Percentiles rank a stretch among this genome's conserved stretches.
These are phyloP conservation scores for Emericellopsis cladophorae DNA, from an alignment of 2,329 filamentous ascomycete genomes.

Conservation along the genomic window DNA sequence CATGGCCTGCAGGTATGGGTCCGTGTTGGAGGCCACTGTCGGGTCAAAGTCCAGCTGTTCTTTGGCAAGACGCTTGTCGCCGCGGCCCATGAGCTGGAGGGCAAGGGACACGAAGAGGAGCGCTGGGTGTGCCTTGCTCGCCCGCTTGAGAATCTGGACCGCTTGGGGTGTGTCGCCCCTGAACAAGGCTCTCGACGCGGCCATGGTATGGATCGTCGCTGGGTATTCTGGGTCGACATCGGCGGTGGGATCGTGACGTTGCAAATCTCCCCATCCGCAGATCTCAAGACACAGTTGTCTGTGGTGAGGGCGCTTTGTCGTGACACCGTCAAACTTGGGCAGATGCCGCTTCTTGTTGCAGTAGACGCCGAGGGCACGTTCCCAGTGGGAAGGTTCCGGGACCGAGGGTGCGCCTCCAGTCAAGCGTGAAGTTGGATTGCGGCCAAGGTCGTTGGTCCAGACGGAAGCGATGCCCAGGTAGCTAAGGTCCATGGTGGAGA, in stretches of 20 bases:
- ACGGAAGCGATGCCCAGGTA: constrained; percentile 64
- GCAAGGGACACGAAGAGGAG: constrained; percentile 57
- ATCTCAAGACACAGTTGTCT: constrained; percentile 64
- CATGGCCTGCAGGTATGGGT: constrained; percentile 70
- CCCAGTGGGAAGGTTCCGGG: constrained; percentile 42
- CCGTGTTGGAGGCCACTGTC: constrained; percentile 48
- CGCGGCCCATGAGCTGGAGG: constrained; percentile 48
- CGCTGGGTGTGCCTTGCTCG: constrained; percentile 49
- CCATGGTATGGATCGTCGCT: constrained; percentile 55
- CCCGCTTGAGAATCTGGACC: constrained; percentile 55
- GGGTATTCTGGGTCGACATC: constrained; percentile 30
- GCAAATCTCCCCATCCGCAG: constrained; percentile 57
- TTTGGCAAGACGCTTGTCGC: constrained; percentile 27
- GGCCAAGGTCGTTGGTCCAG: constrained; percentile 59
- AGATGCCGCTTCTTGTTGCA: constrained; percentile 45
- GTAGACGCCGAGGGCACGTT: constrained; percentile 48
- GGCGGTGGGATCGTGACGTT: constrained; percentile 28
- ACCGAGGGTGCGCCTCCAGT: constrained; percentile 23
- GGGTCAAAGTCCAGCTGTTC: constrained; percentile 46
- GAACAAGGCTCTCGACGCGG: constrained; percentile 65
- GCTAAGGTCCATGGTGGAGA: constrained; percentile 55
- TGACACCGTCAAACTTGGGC: constrained; percentile 48
- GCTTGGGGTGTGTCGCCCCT: constrained; percentile 57
- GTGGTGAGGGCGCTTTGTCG: constrained; percentile 55
- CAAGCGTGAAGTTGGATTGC: constrained; percentile 33